Evolutionary conservation across 768 basidiomycete species (phyloP).

Genomic region (Naganishia vaughanmartiniae): DNA sequence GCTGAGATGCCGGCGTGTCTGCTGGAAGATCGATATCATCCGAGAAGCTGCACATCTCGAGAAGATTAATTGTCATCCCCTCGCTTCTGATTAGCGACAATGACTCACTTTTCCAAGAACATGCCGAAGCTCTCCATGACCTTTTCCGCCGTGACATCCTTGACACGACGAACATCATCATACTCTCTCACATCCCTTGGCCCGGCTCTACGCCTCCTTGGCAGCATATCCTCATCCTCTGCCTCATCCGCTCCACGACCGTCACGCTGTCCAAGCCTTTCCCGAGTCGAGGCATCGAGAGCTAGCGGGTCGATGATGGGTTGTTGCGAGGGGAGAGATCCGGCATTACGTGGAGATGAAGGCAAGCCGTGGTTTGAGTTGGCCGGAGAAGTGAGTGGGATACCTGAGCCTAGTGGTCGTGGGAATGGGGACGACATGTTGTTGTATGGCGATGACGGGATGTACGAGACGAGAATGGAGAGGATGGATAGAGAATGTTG

Average conservation of each 20-base stretch:
- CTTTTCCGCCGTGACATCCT: constrained; percentile 92
- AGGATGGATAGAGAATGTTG: not conserved
- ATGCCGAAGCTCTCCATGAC: constrained; percentile 87
- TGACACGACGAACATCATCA: constrained; percentile 76
- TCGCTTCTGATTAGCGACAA: not conserved
- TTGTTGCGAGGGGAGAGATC: constrained; percentile 16
- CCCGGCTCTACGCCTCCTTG: constrained; percentile 17
- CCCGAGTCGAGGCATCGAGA: not conserved
- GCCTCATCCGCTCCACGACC: constrained; percentile 12
- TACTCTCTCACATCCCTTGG: constrained; percentile 30
- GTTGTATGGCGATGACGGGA: not conserved
- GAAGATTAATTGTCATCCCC: not conserved
- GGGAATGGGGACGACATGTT: constrained; percentile 30
- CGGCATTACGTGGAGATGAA: not conserved
- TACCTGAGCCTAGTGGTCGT: constrained; percentile 15
- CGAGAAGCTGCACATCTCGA: constrained; percentile 64
- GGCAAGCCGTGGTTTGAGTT: constrained; percentile 14
- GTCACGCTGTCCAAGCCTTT: constrained; percentile 1
- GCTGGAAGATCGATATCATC: constrained; percentile 68
- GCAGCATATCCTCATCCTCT: constrained; percentile 28
- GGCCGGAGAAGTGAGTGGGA: constrained; percentile 19
- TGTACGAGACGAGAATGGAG: not conserved
- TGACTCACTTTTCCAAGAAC: constrained; percentile 76
- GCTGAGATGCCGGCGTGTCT: constrained; percentile 37
- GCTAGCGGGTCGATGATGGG: constrained; percentile 28